Conservation (phyloP, 805 yeast genomes). For the Dipodascus albidus region DNA sequence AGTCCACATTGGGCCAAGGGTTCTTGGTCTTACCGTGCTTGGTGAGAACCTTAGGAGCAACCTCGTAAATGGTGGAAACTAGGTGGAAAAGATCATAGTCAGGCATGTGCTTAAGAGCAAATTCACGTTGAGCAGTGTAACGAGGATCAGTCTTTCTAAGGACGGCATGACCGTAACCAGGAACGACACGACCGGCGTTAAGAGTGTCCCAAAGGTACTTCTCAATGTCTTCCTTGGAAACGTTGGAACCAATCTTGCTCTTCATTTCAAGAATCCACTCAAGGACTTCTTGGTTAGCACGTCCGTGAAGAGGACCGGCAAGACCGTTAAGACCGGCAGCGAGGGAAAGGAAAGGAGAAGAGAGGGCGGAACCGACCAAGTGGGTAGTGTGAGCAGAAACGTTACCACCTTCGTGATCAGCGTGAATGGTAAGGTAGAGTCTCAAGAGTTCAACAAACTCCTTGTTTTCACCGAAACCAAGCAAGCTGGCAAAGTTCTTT, state of each 20-base stretch:
- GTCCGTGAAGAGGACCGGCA: conserved; percentile 82
- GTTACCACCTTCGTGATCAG: conserved; percentile 87
- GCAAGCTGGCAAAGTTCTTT: conserved; percentile 50
- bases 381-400: conserved; percentile 83
- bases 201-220: conserved; percentile 69
- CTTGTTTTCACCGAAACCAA: conserved; percentile 47
- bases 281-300: conserved; percentile 80
- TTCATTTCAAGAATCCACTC: conserved; percentile 68
- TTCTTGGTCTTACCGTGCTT: conserved; percentile 84
- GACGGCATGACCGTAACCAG: conserved; percentile 86
- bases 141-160: conserved; percentile 84
- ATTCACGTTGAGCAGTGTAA: conserved; percentile 76
- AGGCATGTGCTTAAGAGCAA: conserved; percentile 50
- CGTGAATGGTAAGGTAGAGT: conserved; percentile 69
- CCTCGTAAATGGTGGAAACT: conserved; percentile 66
- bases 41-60: conserved; percentile 71
- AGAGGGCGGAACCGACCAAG: conserved; percentile 72
- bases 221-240: conserved; percentile 57
- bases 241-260: conserved; percentile 55
- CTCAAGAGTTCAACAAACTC: conserved; percentile 74
- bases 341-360: conserved; percentile 65
- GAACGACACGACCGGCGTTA: conserved; percentile 74
- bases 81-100: conserved; percentile 70
- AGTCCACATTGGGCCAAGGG: conserved; percentile 90
- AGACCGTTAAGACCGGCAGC: conserved; percentile 79